Percentiles rank a stretch among this genome's conserved stretches.
These are phyloP conservation scores for Lineolata rhizophorae DNA, from an alignment of 495 filamentous ascomycete genomes.

Conservation along the genomic window DNA sequence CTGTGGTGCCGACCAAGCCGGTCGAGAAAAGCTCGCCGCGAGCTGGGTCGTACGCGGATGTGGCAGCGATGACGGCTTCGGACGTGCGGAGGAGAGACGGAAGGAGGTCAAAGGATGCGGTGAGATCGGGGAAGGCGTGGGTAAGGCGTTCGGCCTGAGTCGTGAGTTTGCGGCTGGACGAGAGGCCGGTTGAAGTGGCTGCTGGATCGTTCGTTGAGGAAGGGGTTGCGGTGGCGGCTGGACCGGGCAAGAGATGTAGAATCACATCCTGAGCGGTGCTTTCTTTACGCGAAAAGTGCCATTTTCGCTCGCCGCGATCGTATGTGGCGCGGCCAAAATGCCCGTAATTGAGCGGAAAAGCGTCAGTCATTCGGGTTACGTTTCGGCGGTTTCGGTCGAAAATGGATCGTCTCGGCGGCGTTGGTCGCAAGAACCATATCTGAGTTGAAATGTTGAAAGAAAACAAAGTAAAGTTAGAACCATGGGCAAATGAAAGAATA, in stretches of 20 bases:
- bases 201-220: too few species aligned
- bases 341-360: conserved; percentile 40
- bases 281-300: conserved; percentile 27
- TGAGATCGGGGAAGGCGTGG: not conserved
- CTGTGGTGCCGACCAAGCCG: too few species aligned
- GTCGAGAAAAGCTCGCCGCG: too few species aligned
- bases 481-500: too few species aligned
- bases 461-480: too few species aligned
- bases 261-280: conserved; percentile 3
- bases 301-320: conserved; percentile 26
- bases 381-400: conserved; percentile 1
- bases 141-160: not conserved
- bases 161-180: not conserved
- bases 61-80: too few species aligned
- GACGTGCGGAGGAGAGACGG: too few species aligned
- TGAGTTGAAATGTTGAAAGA: not conserved
- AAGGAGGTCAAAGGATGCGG: too few species aligned
- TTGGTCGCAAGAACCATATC: not conserved
- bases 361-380: conserved; percentile 42
- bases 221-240: too few species aligned
- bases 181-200: conserved; percentile 1
- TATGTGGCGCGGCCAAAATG: conserved; percentile 38
- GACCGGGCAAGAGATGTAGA: conserved; percentile 4
- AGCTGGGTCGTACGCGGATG: too few species aligned
- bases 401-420: not conserved